Evolutionary conservation across 2,329 filamentous ascomycete species (phyloP), one percentile per base, ranked within the genome.

Genomic region (Pyrenophora teres): DNA sequence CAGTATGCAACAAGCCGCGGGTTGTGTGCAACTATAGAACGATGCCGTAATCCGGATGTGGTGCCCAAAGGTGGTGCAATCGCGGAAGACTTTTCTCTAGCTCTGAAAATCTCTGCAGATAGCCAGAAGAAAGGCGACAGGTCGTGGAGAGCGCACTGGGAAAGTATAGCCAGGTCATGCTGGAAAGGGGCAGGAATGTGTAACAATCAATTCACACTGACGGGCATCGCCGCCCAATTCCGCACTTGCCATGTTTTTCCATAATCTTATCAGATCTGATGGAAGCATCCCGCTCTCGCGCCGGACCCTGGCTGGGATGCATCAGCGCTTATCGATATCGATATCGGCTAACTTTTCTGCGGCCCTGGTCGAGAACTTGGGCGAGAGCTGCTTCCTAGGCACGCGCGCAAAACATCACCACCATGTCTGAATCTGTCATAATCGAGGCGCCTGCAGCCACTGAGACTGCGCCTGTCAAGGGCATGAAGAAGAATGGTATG

Each of bases 401-500:
- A 32, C 41, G 40, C 54, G 51, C 58, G 9, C 54, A 43, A 56
- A 56, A 40, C 57, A 56, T 49, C 37, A 46, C 56, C 40, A 62
- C 50, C 38, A 73, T 73, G 65, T 71, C 69, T 42, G 60, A 65
- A 51, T 43, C 60, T 36, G 54, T 60, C 21, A 55, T 56, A 54
- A 59, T 52, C 19, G 42, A 85, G 80, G 80, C 79, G 25, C 68
- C 69, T 40, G 69, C 69, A 25, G 63, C 74, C 8, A 70, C 72
- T 48, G 67, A 75, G 52, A 53, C 72, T 50, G 57, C 59, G 62
- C 44, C 70, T 67, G 63, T 71, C 69, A 49, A 77, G 76, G 74
- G 90, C 58, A 87, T 94, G 83, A 88, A 90, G 65, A 88, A 88
- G 74, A 96, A 96, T 79, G 90, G 90, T 93, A 79, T 21, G 37